These are phyloP conservation scores for Russula griseocarnosa DNA, from an alignment of 768 basidiomycete species.

Conservation along the genomic window DNA sequence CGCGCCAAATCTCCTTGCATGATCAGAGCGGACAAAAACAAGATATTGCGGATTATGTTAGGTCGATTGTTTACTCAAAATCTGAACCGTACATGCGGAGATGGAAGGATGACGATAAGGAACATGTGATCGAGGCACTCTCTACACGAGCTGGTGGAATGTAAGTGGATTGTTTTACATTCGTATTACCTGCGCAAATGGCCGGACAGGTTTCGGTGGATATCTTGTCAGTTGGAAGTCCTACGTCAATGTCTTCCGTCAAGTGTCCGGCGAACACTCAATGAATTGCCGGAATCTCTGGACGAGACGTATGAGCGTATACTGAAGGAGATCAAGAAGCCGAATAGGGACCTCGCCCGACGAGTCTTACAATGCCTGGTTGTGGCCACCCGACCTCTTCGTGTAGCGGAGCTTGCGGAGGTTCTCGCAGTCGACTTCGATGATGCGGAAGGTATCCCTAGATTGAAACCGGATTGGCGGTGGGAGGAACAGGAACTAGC, in stretches of 20 bases:
- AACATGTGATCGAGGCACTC: not conserved
- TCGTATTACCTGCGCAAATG: not conserved
- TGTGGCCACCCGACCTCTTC: not conserved
- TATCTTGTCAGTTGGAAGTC: not conserved
- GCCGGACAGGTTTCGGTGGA: not conserved
- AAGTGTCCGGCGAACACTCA: not conserved
- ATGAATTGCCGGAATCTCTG: not conserved
- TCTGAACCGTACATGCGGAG: not conserved
- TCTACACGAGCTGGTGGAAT: not conserved
- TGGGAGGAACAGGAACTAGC: not conserved
- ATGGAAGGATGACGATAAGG: not conserved
- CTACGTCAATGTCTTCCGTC: not conserved
- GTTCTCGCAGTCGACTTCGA: not conserved
- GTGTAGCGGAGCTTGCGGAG: not conserved
- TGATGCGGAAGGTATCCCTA: not conserved
- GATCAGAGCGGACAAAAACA: not conserved
- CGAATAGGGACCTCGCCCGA: not conserved
- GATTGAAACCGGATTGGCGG: not conserved
- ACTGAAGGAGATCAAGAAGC: not conserved
- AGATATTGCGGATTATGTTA: not conserved
- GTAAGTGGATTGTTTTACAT: not conserved
- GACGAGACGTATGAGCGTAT: slow-evolving; percentile 1
- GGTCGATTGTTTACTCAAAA: not conserved
- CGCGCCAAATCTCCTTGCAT: not conserved
- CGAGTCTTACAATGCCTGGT: not conserved